These are phyloP conservation scores for Peniophora sp. DNA, from an alignment of 1,284 basidiomycete genomes.

Conservation along the genomic window DNA sequence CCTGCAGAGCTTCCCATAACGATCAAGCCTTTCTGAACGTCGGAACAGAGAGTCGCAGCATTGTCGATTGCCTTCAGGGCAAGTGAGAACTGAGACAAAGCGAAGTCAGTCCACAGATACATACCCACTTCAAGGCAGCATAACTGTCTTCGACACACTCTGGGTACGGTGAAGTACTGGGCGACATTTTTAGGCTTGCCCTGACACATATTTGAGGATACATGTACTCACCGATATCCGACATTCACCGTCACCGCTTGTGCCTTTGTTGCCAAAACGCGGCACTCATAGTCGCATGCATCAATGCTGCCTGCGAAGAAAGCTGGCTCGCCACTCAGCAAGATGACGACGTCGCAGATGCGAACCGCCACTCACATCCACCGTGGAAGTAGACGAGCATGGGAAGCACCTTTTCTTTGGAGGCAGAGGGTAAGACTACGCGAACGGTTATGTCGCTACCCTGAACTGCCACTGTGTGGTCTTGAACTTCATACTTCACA, in stretches of 20 bases:
- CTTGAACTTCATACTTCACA: neutral
- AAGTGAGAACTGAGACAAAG: neutral
- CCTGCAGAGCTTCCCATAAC: constrained; percentile 11
- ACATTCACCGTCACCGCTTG: constrained; percentile 14
- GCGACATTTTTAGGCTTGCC: neutral
- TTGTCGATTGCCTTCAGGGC: constrained; percentile 4
- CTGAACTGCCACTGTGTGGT: neutral
- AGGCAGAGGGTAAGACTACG: neutral
- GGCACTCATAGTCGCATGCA: constrained; percentile 8
- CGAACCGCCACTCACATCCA: neutral
- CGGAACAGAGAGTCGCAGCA: constrained; percentile 2
- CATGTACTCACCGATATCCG: constrained; percentile 5
- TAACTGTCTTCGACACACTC: constrained; percentile 7
- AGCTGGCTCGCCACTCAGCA: neutral
- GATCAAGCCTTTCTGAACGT: constrained; percentile 10
- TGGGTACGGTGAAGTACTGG: constrained; percentile 5
- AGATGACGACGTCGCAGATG: neutral
- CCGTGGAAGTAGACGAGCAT: neutral
- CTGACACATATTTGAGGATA: neutral
- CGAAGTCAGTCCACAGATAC: neutral
- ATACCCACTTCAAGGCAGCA: constrained; percentile 9
- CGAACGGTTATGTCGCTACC: neutral
- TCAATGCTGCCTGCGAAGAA: constrained; percentile 6
- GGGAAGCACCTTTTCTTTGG: neutral
- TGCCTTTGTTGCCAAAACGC: constrained; percentile 1